Base-by-base conservation (phyloP, 352 stramenopile species). In the Globisporangium takayamanum region DNA sequence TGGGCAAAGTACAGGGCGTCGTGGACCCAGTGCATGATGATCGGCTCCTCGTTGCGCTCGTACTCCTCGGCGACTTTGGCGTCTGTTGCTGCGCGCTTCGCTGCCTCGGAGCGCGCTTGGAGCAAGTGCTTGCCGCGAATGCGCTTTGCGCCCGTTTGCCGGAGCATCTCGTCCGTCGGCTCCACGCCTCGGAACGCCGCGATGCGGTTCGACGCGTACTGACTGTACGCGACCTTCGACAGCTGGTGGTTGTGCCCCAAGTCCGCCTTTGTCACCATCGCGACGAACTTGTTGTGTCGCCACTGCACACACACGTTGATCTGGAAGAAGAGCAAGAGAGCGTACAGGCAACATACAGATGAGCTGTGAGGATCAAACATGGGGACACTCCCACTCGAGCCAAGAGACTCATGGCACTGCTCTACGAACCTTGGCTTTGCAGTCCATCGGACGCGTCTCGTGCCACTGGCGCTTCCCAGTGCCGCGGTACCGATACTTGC, bases 391-490 rank as follows among this genome's bases (percentile, higher is more conserved):
- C 4, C 39, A 44, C 10, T 5, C 39, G 5, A 16, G 39, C 11
- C 12, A 18, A 20, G 15, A 20, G 4, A 20, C 3, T 0, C 41
- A 2, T 5, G 11, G 6, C 33, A 39, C 33, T 41, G 0, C 26
- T 0, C 22, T 18, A 55, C 50, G 30, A 20, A 68, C 56, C 62
- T 62, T 63, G 42, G 56, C 62, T n/a, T 59, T 60, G 51, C 62
- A 68, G n/a, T 64, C 37, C 33, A 60, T 61, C 14, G 57, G 45
- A n/a, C 62, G 57, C 18, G 57, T 62, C 11, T 59, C 53, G 22
- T 59, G 52, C n/a, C 53, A 48, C 20, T 48, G 47, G 16, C 62
- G 62, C 26, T 65, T 61, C 0, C 62, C 62, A 16, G 63, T 50
- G 47, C 62, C 53, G n/a, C 62, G 41, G 22, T 52, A 61, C 12